A percentile compares a stretch with the other conserved stretches of the same genome.
These are phyloP conservation scores for Chlamydomonas eustigma DNA, from an alignment of 139 green algal genomes.

Conservation along the genomic window DNA sequence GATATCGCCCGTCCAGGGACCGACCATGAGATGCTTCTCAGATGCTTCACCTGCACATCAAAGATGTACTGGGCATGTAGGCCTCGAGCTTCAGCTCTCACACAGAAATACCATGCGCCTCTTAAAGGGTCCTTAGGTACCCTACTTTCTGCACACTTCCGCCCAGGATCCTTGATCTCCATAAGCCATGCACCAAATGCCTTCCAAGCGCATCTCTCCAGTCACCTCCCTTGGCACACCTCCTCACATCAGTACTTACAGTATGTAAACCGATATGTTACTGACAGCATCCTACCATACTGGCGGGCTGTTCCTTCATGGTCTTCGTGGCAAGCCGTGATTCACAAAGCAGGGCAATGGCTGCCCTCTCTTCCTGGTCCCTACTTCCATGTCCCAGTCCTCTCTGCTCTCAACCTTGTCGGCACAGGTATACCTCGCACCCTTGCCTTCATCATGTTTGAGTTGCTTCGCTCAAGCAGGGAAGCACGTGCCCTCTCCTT, in stretches of 20 bases:
- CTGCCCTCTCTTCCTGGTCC: conserved; percentile 5
- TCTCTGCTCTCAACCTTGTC: conserved; percentile 35
- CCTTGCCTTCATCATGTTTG: conserved; percentile 34
- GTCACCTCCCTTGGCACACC: not conserved
- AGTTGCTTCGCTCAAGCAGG: conserved; percentile 1
- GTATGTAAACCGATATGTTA: not conserved
- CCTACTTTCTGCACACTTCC: no score
- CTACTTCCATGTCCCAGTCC: conserved; percentile 22
- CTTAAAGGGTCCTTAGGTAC: no score
- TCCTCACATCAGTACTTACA: not conserved
- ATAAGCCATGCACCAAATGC: no score
- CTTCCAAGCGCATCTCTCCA: not conserved
- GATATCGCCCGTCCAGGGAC: no score
- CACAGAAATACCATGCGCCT: no score
- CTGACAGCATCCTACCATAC: not conserved
- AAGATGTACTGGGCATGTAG: no score
- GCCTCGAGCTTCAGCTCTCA: no score
- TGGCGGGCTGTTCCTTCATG: not conserved
- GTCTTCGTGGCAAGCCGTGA: not conserved
- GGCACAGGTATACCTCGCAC: conserved; percentile 32
- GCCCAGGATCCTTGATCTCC: no score
- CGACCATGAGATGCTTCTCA: no score
- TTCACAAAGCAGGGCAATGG: not conserved
- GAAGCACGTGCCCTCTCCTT: not conserved
- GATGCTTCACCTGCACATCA: no score